A percentile compares a stretch with the other conserved stretches of the same genome.
These are phyloP conservation scores for Cytospora mali DNA, from an alignment of 2,329 filamentous ascomycete species.

Conservation along the genomic window DNA sequence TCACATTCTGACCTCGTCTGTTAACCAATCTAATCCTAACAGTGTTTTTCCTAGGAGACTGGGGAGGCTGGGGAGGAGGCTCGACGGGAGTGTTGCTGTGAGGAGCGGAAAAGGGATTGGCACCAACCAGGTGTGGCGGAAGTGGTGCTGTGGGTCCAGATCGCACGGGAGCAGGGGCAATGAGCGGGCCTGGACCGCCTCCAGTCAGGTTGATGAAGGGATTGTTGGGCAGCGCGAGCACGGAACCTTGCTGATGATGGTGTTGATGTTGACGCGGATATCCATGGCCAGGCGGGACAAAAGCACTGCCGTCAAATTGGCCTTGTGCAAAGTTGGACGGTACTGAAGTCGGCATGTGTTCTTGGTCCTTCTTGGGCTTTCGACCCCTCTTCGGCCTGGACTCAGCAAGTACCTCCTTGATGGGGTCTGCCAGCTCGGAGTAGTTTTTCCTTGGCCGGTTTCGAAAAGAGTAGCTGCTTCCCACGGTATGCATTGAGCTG, in stretches of 20 bases:
- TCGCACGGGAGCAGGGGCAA: conserved; percentile 25
- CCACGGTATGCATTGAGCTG: conserved; percentile 50
- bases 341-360: conserved; percentile 21
- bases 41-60: conserved; percentile 22
- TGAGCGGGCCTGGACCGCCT: conserved; percentile 27
- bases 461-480: conserved; percentile 56
- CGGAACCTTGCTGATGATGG: conserved; percentile 4
- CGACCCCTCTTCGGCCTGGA: conserved; percentile 39
- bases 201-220: conserved; percentile 28
- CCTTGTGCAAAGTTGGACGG: conserved; percentile 18
- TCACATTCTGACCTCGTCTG: conserved; percentile 20
- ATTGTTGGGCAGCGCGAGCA: conserved; percentile 25
- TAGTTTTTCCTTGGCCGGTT: conserved; percentile 59
- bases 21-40: conserved; percentile 26
- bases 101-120: conserved; percentile 28
- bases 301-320: conserved; percentile 14
- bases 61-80: conserved; percentile 15
- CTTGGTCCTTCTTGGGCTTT: conserved; percentile 27
- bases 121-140: conserved; percentile 23
- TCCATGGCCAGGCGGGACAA: conserved; percentile 6
- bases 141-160: conserved; percentile 17
- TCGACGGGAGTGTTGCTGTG: conserved; percentile 23
- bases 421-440: conserved; percentile 50
- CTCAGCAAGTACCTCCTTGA: conserved; percentile 41
- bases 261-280: conserved; percentile 12